Conservation (phyloP, 352 stramenopile genomes). For the Pythium aquatile region DNA sequence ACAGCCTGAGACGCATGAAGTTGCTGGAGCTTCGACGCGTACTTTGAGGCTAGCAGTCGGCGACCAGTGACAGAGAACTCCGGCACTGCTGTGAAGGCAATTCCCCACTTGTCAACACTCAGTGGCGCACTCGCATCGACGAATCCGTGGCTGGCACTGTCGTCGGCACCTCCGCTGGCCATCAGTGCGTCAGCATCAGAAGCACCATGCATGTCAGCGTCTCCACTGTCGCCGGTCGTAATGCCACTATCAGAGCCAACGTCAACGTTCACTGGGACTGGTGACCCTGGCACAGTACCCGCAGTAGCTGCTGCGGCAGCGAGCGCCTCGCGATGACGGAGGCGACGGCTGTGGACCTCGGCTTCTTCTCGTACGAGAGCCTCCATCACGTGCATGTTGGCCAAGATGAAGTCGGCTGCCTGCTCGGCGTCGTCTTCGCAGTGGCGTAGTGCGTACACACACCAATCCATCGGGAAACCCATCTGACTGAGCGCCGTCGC, state of each 20-base stretch:
- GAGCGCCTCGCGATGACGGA: slow-evolving; percentile 41
- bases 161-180: neutral
- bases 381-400: slow-evolving; percentile 85
- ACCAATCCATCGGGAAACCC: slow-evolving; percentile 89
- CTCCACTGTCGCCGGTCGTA: neutral
- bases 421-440: slow-evolving; percentile 84
- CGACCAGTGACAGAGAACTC: slow-evolving; percentile 83
- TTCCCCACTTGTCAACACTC: slow-evolving; percentile 76
- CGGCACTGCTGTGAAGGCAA: slow-evolving; percentile 81
- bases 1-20: slow-evolving; percentile 67
- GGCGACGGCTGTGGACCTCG: slow-evolving; percentile 46
- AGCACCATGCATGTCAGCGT: neutral
- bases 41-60: slow-evolving; percentile 71
- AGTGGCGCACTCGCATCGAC: slow-evolving; percentile 21
- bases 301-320: slow-evolving; percentile 16
- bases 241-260: neutral
- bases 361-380: slow-evolving; percentile 71
- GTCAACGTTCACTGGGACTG: neutral
- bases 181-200: neutral
- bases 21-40: slow-evolving; percentile 51
- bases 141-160: neutral
- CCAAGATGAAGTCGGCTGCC: slow-evolving; percentile 80
- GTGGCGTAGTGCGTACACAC: slow-evolving; percentile 74
- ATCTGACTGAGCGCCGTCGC: slow-evolving; percentile 79
- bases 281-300: neutral